Evolutionary conservation across 2,329 filamentous ascomycete genomes (phyloP), one percentile per base, ranked within the genome.

Genomic region (Pyrenophora tritici-repentis): DNA sequence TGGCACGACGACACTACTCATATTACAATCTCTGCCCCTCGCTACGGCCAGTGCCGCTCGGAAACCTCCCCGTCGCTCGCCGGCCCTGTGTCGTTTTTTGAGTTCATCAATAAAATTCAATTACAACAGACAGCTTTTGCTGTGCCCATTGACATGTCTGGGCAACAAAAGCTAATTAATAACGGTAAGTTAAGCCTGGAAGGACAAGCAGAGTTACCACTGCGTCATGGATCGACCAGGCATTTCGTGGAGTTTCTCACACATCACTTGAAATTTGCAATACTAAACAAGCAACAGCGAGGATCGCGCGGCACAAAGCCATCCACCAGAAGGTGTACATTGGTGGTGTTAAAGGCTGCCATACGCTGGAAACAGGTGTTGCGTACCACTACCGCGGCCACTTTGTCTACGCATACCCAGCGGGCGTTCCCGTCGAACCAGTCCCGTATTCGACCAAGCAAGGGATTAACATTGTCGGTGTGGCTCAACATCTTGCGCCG

Each of bases 361-460:
- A 69, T 18, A 43, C 61, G 0, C 55, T 70, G 8, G 50, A 64
- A 13, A 46, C 37, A 0, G 67, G 64, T 1, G 45, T 70, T 9
- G 66, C 66, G 2, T 72, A 70, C 49, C 64, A 59, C 41, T 68
- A 66, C 43, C 66, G 69, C 8, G 68, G 69, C 2, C 67, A 70
- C 39, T 63, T 62, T 39, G 24, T 72, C 10, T 72, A 70, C 40
- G 55, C 56, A 1, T 55, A 18, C 9, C 56, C 53, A 0, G 41
- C 32, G 0, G 49, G 56, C 4, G 62, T 55, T 12, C 57, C 67
- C 0, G 51, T 71, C 17, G 56, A 66, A 36, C 66, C 65, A 0
- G 26, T 63, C 2, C 51, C 56, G 0, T 69, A 55, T 39, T 43
- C 59, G 0, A 67, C 55, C 1, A 58, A 59, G n/a, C 56, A 55